These are phyloP conservation scores for Microcyclosporella mali DNA, from an alignment of 2,329 filamentous ascomycete genomes.

Conservation along the genomic window DNA sequence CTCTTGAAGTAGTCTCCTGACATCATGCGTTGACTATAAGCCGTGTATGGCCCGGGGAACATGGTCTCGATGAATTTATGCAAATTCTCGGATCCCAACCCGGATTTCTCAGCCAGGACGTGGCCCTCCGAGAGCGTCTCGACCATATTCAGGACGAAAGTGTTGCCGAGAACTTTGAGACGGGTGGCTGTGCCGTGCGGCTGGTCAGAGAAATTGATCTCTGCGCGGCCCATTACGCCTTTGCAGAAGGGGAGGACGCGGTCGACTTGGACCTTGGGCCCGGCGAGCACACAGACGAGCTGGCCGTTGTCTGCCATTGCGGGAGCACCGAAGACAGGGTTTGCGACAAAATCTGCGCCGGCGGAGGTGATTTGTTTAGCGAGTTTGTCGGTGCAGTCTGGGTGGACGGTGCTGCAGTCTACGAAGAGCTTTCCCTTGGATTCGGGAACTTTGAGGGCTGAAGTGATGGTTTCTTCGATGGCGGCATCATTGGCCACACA, in stretches of 20 bases:
- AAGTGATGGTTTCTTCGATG: constrained; percentile 56
- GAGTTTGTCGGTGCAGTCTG: constrained; percentile 66
- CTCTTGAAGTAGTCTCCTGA: constrained; percentile 69
- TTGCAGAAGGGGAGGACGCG: constrained; percentile 64
- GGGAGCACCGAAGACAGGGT: constrained; percentile 66
- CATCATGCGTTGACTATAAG: constrained; percentile 69
- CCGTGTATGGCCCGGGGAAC: constrained; percentile 68
- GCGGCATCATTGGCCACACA: constrained; percentile 75
- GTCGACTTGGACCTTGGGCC: constrained; percentile 53
- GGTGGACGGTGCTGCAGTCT: constrained; percentile 83
- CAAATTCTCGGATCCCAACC: constrained; percentile 63
- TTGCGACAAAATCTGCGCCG: constrained; percentile 69
- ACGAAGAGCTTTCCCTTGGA: constrained; percentile 78
- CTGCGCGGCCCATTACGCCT: constrained; percentile 62
- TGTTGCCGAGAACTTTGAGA: constrained; percentile 80
- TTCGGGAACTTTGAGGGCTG: constrained; percentile 47
- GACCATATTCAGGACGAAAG: constrained; percentile 77
- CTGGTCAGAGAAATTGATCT: constrained; percentile 65
- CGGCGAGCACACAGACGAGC: constrained; percentile 68
- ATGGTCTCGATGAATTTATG: constrained; percentile 66
- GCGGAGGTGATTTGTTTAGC: constrained; percentile 52
- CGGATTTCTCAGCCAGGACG: constrained; percentile 71
- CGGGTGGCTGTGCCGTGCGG: constrained; percentile 62
- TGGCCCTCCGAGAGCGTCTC: constrained; percentile 73
- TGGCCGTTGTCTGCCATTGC: constrained; percentile 64